Evolutionary conservation across 495 filamentous ascomycete species (phyloP).

Genomic region (Elasticomyces elasticus): DNA sequence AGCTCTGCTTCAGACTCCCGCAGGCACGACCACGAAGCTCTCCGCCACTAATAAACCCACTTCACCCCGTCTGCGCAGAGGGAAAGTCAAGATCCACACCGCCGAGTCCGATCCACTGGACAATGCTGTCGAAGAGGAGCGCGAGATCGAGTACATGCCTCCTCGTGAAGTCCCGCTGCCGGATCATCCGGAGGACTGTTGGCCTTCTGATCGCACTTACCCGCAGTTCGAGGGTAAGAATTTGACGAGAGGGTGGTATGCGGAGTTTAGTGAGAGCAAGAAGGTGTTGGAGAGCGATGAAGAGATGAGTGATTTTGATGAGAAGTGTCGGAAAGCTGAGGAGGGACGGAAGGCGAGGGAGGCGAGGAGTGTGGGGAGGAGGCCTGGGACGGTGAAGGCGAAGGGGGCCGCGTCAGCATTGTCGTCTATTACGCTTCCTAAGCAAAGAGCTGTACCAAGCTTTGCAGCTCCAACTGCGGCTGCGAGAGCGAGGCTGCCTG

Average conservation of each 20-base stretch:
- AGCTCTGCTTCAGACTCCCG: constrained; percentile 55
- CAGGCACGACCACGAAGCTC: constrained; percentile 39
- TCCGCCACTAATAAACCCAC: constrained; percentile 32
- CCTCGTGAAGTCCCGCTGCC: constrained; percentile 38
- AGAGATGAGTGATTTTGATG: constrained; percentile 49
- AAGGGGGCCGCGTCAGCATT: constrained; percentile 49
- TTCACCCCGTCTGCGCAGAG: constrained; percentile 41
- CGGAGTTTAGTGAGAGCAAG: constrained; percentile 49
- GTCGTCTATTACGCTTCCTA: constrained; percentile 27
- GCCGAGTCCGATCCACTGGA: constrained; percentile 36
- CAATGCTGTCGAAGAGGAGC: constrained; percentile 47
- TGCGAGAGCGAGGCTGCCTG: constrained; percentile 32
- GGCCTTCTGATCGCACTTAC: constrained; percentile 39
- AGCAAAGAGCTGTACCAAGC: constrained; percentile 25
- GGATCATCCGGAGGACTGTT: constrained; percentile 57
- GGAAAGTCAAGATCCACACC: constrained; percentile 37
- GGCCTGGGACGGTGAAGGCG: constrained; percentile 39
- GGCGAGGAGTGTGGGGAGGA: constrained; percentile 36
- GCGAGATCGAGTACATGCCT: constrained; percentile 70
- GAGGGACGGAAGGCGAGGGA: constrained; percentile 24
- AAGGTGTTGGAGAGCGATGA: constrained; percentile 54
- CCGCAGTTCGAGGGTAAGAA: constrained; percentile 49
- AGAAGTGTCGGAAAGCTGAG: constrained; percentile 51
- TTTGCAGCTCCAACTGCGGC: constrained; percentile 36
- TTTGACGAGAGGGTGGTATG: constrained; percentile 56